Evolutionary conservation across 2,329 filamentous ascomycete genomes (phyloP).

Genomic region (Penicillium sp.): DNA sequence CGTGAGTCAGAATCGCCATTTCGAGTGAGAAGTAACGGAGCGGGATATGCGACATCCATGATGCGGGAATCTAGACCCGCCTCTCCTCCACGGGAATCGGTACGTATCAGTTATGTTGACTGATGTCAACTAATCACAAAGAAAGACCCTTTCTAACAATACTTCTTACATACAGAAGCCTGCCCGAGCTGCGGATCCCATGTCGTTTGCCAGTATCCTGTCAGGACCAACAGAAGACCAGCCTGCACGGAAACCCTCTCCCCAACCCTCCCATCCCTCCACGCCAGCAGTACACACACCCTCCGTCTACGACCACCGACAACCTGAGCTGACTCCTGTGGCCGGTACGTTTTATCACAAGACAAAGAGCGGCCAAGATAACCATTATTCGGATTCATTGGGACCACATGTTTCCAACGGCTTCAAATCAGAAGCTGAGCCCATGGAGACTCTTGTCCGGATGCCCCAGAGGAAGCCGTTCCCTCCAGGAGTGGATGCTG

Average conservation of each 20-base stretch:
- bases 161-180: slow-evolving; percentile 56
- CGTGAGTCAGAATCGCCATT: slow-evolving; percentile 40
- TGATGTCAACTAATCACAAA: neutral
- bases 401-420: slow-evolving; percentile 16
- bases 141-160: slow-evolving; percentile 15
- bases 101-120: slow-evolving; percentile 25
- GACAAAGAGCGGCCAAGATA: slow-evolving; percentile 28
- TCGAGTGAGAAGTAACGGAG: slow-evolving; percentile 30
- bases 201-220: slow-evolving; percentile 95
- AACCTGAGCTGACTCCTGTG: slow-evolving; percentile 25
- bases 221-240: slow-evolving; percentile 70
- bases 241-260: slow-evolving; percentile 50
- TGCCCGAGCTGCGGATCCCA: slow-evolving; percentile 76
- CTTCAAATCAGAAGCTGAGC: slow-evolving; percentile 12
- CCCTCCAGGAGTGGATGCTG: slow-evolving; percentile 49
- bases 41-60: slow-evolving; percentile 33
- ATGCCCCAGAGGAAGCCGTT: slow-evolving; percentile 16
- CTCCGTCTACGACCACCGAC: slow-evolving; percentile 7
- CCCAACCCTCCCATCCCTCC: slow-evolving; percentile 35
- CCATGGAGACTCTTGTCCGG: slow-evolving; percentile 1
- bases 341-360: slow-evolving; percentile 28
- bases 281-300: slow-evolving; percentile 17
- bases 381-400: slow-evolving; percentile 21
- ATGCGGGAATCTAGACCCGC: slow-evolving; percentile 32
- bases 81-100: slow-evolving; percentile 43